Evolutionary conservation across 768 basidiomycete genomes (phyloP), one percentile per base, ranked within the genome.

Genomic region (Podaxis sp.): DNA sequence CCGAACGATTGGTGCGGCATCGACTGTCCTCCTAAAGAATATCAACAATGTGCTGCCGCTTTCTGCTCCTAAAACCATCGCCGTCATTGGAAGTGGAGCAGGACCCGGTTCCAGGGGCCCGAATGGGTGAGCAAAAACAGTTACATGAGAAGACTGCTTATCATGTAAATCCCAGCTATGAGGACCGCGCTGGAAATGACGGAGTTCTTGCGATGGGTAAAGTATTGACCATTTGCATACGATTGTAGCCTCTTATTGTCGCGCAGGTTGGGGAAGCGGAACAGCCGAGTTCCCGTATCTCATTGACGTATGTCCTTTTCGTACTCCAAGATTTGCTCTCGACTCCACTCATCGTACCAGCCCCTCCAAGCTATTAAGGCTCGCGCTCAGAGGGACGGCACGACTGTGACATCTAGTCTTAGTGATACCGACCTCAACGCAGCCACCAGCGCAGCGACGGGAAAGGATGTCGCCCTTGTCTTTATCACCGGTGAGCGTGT

Each of bases 11-110:
- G 88, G 83, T 41, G 84, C 83, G 2, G 84, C 87, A 0, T 85
- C 84, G 7, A 86, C 84, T 0, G 83, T 89, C 15, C 75, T 89
- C 38, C 75, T 90, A 49, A 90, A 89, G 72, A 89, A 89, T 68
- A 70, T 66, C 4, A 75, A 78, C 44, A 72, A 72, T 52, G 73
- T 74, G 17, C 70, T 86, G 54, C 78, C 88, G 62, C 65, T 86
- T 60, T 74, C 78, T 56, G 70, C 76, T 48, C 78, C 82, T 1
- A 76, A 75, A 67, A 74, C 78, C 4, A 81, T 89, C 41, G 84
- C 76, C 0, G 73, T 90, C 20, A 78, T 89, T 54, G 89, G 89
- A 4, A 80, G 74, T 64, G 87, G 84, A 40, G 84, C 87, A 10
- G 84, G 82, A 4, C 79, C 85, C 5, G 78, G 81, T 50, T 76